A percentile compares a stretch with the other conserved stretches of the same genome.
phyloP scores from a whole-genome alignment of 345 rosid species.

The Cardiospermum halicacabum region DNA sequence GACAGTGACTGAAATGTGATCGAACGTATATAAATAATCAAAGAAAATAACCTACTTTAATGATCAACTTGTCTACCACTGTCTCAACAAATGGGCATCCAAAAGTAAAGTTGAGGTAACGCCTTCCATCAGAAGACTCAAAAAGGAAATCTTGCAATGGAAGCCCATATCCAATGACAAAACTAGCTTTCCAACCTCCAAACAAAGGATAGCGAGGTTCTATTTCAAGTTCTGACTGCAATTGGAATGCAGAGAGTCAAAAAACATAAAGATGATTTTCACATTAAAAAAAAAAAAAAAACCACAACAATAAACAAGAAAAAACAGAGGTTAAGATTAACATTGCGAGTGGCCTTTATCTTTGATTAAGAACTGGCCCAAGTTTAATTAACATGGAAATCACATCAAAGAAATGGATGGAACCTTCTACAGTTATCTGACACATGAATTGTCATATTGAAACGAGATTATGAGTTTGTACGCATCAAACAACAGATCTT shows the following conservation, averaged over 20 bases:
- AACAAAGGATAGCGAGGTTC: slow-evolving; percentile 95
- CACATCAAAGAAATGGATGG: background rate
- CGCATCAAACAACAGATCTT: slow-evolving; percentile 4
- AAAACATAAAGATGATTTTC: slow-evolving; percentile 5
- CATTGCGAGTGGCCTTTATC: background rate
- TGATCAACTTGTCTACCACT: slow-evolving; percentile 76
- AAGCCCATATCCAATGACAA: slow-evolving; percentile 83
- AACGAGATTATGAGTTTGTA: background rate
- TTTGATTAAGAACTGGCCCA: background rate
- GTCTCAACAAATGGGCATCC: slow-evolving; percentile 91
- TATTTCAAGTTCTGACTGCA: slow-evolving; percentile 95
- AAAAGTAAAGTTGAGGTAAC: slow-evolving; percentile 92
- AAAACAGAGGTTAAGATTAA: background rate
- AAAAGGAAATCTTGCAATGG: slow-evolving; percentile 91
- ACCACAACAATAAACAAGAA: too few relatives aligned
- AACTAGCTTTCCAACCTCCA: slow-evolving; percentile 99
- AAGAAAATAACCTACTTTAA: slow-evolving; percentile 56
- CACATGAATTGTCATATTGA: background rate
- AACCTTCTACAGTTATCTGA: background rate
- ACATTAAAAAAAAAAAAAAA: too few relatives aligned
- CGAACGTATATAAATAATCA: slow-evolving; percentile 7
- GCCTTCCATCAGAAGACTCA: slow-evolving; percentile 78
- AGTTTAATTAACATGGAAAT: background rate
- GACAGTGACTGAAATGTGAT: slow-evolving; percentile 3
- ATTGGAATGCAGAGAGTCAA: slow-evolving; percentile 14